Evolutionary conservation across 441 rosid genomes (phyloP).

Genomic region (Adansonia rubrostipa): DNA sequence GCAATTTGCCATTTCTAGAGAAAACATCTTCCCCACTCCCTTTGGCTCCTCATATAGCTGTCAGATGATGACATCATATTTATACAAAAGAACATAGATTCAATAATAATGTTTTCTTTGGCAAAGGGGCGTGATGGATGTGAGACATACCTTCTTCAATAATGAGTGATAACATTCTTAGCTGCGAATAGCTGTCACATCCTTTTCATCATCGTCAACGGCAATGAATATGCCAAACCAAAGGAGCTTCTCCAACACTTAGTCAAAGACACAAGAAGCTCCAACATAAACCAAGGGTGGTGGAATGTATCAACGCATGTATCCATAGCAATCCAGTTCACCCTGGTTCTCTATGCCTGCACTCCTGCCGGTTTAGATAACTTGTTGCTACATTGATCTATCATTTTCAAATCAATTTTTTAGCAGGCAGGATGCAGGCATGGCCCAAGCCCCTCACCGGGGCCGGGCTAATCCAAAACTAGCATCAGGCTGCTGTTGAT

Average conservation of each 20-base stretch:
- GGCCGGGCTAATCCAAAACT: constrained; percentile 95
- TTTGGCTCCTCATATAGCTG: constrained; percentile 33
- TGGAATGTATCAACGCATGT: constrained; percentile 28
- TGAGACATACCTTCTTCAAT: constrained; percentile 33
- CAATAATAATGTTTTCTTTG: background rate
- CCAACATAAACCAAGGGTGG: constrained; percentile 43
- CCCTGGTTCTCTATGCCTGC: constrained; percentile 70
- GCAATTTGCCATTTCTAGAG: constrained; percentile 2
- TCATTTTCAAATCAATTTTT: constrained; percentile 33
- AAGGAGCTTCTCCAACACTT: constrained; percentile 42
- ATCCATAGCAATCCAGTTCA: constrained; percentile 37
- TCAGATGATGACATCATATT: background rate
- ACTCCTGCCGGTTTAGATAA: constrained; percentile 49
- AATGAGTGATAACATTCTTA: constrained; percentile 22
- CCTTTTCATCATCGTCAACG: background rate
- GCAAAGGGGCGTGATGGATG: background rate
- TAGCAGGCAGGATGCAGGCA: constrained; percentile 85
- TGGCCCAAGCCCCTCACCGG: constrained; percentile 94
- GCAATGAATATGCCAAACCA: constrained; percentile 30
- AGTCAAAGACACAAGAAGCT: constrained; percentile 40
- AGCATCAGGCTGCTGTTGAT: constrained; percentile 74
- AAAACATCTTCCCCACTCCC: constrained; percentile 10
- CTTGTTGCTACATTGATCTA: constrained; percentile 18
- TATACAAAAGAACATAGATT: background rate
- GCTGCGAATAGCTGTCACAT: constrained; percentile 14